These are phyloP conservation scores for Candida saitoana DNA, from an alignment of 805 yeast species.

Conservation along the genomic window DNA sequence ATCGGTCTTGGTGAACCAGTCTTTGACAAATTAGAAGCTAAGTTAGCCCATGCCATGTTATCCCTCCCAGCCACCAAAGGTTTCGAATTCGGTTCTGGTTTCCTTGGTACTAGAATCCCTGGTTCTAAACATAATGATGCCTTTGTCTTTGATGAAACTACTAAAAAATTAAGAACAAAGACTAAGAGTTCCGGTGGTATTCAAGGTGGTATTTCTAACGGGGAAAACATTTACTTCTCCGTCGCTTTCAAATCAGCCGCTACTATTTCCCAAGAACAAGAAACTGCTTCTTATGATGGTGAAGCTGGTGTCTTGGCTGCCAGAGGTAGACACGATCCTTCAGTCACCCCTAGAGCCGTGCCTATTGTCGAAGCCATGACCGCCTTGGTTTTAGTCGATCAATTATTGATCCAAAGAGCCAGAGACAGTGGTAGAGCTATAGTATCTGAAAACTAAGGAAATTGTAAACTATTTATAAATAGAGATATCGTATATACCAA, in stretches of 20 bases:
- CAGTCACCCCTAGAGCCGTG: slow-evolving; percentile 96
- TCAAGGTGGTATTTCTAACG: slow-evolving; percentile 97
- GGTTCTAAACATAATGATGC: slow-evolving; percentile 95
- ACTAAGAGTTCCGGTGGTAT: slow-evolving; percentile 96
- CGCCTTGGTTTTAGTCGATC: slow-evolving; percentile 88
- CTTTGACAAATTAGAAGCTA: slow-evolving; percentile 93
- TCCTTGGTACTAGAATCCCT: slow-evolving; percentile 80
- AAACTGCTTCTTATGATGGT: slow-evolving; percentile 86
- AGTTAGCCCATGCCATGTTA: slow-evolving; percentile 95
- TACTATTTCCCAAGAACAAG: slow-evolving; percentile 90
- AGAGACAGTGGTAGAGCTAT: slow-evolving; percentile 46
- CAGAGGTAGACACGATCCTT: slow-evolving; percentile 97
- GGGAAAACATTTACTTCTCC: slow-evolving; percentile 89
- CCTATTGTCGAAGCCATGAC: slow-evolving; percentile 99
- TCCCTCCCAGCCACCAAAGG: slow-evolving; percentile 98
- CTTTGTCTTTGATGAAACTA: slow-evolving; percentile 57
- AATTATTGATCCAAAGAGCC: slow-evolving; percentile 77
- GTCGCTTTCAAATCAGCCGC: slow-evolving; percentile 99
- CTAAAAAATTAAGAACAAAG: slow-evolving; percentile 69
- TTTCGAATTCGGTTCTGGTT: slow-evolving; percentile 96
- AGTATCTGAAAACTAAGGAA: slow-evolving; percentile 1
- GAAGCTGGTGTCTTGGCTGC: slow-evolving; percentile 85
- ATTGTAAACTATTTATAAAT: too few species aligned
- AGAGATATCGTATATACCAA: too few species aligned
- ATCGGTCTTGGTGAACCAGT: slow-evolving; percentile 97